Evolutionary conservation across 2,329 filamentous ascomycete genomes (phyloP), one percentile per base, ranked within the genome.

Genomic region (Sporothrix variecibatus): DNA sequence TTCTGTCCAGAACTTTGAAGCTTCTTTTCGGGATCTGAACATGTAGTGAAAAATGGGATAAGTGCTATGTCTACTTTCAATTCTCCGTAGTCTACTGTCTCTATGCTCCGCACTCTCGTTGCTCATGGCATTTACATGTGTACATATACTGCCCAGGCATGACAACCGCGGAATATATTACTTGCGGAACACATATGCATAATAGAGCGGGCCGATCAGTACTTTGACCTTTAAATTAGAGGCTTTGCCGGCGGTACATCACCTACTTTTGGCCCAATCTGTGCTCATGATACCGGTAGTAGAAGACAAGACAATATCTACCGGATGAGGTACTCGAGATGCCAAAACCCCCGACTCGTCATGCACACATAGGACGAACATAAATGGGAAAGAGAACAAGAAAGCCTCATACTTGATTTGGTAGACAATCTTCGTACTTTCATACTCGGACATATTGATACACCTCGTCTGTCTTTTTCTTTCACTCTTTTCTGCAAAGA

Each of bases 131-230:
- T 64, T 64, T 38, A 64, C 38, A 40, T 15, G 23, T 68, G 40
- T 40, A 31, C 64, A 7, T 68, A 38, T 40, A 31, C 64, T 15
- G 40, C 40, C 64, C 12, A 68, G 23, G 23, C 23, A 68, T 49
- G 23, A 49, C n/a, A 49, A 3, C 38, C 23, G 43, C 64, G 40
- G 23, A 3, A 49, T 28, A 31, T 31, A 68, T 49, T 49, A 40
- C 12, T 23, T 23, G 64, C 23, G 64, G 40, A 68, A 46, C 26
- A 68, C 23, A 68, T 28, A 67, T 68, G 64, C 64, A 68, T 49
- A 49, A 68, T 46, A 26, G 64, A 17, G 43, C 64, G 64, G 64
- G 64, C 64, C 40, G 64, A 68, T 68, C 64, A 49, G 5, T 68
- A 28, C 26, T n/a, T n/a, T n/a, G n/a, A n/a, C n/a, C n/a, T n/a